These are phyloP conservation scores for Citrus reticulata DNA, from an alignment of 345 rosid genomes.

Conservation along the genomic window DNA sequence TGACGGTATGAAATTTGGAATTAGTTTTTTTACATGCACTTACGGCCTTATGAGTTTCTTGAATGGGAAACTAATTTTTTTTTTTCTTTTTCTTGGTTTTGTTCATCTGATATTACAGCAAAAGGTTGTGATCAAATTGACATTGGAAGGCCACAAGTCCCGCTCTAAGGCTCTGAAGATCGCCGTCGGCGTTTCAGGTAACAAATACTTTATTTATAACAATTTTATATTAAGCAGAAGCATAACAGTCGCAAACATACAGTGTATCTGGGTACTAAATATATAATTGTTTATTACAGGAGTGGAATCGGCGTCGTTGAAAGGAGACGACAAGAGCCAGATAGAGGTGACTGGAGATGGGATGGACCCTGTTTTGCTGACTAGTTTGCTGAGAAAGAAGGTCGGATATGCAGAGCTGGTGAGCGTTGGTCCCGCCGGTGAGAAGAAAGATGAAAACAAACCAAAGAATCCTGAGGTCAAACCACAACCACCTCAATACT, in stretches of 20 bases:
- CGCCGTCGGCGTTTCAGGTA: neutral
- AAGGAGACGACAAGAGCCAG: conserved; percentile 41
- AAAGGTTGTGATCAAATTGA: neutral
- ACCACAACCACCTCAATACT: no score
- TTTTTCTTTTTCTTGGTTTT: no score
- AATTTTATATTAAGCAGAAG: neutral
- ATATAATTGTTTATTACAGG: conserved; percentile 12
- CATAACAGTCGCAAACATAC: neutral
- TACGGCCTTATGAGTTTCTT: neutral
- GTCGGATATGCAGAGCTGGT: conserved; percentile 33
- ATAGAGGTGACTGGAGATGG: conserved; percentile 48
- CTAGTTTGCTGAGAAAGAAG: conserved; percentile 28
- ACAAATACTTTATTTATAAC: neutral
- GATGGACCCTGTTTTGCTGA: conserved; percentile 32
- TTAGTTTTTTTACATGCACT: no score
- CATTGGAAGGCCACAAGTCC: neutral
- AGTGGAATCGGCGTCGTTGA: conserved; percentile 38
- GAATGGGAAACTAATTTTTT: neutral
- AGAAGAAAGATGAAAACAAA: neutral
- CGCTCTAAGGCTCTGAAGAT: conserved; percentile 6
- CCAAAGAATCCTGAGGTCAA: neutral
- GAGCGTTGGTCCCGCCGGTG: neutral
- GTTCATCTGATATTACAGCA: neutral
- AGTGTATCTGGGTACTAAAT: neutral
- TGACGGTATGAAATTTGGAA: no score